phyloP scores from a whole-genome alignment of 805 yeast species.

The Starmera dryadoides region DNA sequence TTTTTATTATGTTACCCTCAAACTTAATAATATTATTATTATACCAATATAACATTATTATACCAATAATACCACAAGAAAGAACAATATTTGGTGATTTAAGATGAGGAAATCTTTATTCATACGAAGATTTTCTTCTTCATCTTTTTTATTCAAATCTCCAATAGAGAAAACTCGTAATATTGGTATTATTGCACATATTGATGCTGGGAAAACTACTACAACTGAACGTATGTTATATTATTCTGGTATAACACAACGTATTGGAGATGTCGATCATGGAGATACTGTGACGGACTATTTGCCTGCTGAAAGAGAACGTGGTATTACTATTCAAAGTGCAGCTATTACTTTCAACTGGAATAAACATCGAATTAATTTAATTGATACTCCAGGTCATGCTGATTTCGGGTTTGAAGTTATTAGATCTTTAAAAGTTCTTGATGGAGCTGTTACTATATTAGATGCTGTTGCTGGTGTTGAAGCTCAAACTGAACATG shows the following conservation, averaged over 20 bases:
- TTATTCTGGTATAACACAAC: conserved; percentile 70
- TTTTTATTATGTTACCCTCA: no score
- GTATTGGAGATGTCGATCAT: conserved; percentile 90
- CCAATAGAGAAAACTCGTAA: conserved; percentile 49
- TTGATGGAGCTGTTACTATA: conserved; percentile 92
- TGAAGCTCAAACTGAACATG: conserved; percentile 96
- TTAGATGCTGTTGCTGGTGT: conserved; percentile 97
- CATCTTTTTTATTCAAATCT: neutral
- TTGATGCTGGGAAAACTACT: conserved; percentile 98
- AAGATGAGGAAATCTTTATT: no score
- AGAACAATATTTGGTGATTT: no score
- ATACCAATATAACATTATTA: no score
- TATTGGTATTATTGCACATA: conserved; percentile 97
- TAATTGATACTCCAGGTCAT: conserved; percentile 97
- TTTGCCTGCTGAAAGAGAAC: conserved; percentile 77
- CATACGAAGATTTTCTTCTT: no score
- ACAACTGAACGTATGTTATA: conserved; percentile 95
- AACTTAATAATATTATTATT: no score
- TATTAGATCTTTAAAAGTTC: conserved; percentile 75
- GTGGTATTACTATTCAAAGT: conserved; percentile 95
- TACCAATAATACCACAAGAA: no score
- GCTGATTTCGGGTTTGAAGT: conserved; percentile 97
- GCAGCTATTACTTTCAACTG: conserved; percentile 93
- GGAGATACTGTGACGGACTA: conserved; percentile 97
- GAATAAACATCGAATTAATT: conserved; percentile 68